A percentile compares a stretch with the other conserved stretches of the same genome.
Evolutionary conservation across 176 grass and related monocot species (phyloP).

Genomic region (Musa itinerans): DNA sequence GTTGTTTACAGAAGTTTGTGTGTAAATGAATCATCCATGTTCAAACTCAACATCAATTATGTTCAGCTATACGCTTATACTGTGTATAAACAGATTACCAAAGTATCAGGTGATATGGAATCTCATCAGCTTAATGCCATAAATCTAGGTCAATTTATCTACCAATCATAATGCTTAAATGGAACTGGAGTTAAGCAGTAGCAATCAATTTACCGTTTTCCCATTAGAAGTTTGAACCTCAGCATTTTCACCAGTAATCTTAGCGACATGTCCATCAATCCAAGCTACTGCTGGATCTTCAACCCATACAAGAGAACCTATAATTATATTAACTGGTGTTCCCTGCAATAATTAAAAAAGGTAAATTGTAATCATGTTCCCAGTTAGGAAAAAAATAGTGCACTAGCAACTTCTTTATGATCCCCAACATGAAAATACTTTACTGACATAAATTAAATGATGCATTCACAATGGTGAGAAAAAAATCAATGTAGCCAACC

Average conservation of each 20-base stretch:
- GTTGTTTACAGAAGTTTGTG: background rate
- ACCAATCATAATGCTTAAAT: background rate
- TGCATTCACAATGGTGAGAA: no score
- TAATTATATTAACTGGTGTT: constrained; percentile 91
- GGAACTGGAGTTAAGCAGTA: background rate
- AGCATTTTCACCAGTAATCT: constrained; percentile 70
- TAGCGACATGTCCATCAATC: constrained; percentile 86
- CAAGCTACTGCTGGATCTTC: constrained; percentile 54
- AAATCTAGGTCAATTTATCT: background rate
- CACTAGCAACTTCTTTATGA: background rate
- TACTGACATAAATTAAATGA: no score
- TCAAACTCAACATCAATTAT: background rate
- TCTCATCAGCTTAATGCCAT: no score
- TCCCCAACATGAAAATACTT: no score
- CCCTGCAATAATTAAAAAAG: constrained; percentile 42
- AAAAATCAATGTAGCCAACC: no score
- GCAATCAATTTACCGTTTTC: constrained; percentile 45
- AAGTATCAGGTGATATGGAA: no score
- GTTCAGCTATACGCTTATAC: no score
- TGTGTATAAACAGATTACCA: no score
- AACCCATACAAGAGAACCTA: constrained; percentile 91
- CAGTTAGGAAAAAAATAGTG: background rate
- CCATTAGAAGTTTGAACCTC: constrained; percentile 62
- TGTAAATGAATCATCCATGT: background rate
- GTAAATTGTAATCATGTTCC: background rate